phyloP scores from a whole-genome alignment of 805 yeast genomes.

The Metschnikowia picachoensis region DNA sequence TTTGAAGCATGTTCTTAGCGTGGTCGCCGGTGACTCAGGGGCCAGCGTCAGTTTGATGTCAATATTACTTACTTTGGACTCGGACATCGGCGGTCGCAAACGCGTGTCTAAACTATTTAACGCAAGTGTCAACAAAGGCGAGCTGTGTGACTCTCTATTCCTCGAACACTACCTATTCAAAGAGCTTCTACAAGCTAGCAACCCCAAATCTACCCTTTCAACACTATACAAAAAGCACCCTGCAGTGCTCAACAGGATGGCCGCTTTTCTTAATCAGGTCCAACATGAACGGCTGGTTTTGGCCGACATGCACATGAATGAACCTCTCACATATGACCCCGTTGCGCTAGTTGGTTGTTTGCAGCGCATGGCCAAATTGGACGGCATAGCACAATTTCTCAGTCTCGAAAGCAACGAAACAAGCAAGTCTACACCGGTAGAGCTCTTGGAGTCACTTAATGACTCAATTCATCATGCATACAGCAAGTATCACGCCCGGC shows the following conservation, averaged over 20 bases:
- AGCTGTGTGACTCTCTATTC: slow-evolving; percentile 4
- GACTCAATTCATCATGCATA: slow-evolving; percentile 16
- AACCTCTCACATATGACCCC: slow-evolving; percentile 12
- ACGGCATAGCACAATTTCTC: slow-evolving; percentile 8
- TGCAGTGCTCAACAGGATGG: slow-evolving; percentile 8
- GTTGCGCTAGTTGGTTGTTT: slow-evolving; percentile 11
- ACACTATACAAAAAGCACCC: slow-evolving; percentile 11
- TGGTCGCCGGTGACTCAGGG: slow-evolving; percentile 27
- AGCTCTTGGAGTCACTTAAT: slow-evolving; percentile 14
- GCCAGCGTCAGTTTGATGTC: slow-evolving; percentile 32
- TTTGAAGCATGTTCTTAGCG: slow-evolving; percentile 11
- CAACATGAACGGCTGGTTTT: slow-evolving; percentile 11
- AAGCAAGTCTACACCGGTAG: slow-evolving; percentile 6
- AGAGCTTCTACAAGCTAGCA: slow-evolving; percentile 5
- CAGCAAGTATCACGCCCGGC: slow-evolving; percentile 2
- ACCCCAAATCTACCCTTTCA: background rate
- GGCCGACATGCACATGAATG: slow-evolving; percentile 2
- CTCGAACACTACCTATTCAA: slow-evolving; percentile 13
- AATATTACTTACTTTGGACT: slow-evolving; percentile 25
- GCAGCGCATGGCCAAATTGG: slow-evolving; percentile 10
- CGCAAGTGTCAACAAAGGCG: slow-evolving; percentile 8
- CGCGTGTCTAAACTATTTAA: slow-evolving; percentile 30
- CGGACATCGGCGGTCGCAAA: slow-evolving; percentile 18
- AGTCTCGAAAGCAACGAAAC: slow-evolving; percentile 1
- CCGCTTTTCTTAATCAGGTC: slow-evolving; percentile 13